These are phyloP conservation scores for Dipteronia dyeriana DNA, from an alignment of 345 rosid genomes.

Conservation along the genomic window DNA sequence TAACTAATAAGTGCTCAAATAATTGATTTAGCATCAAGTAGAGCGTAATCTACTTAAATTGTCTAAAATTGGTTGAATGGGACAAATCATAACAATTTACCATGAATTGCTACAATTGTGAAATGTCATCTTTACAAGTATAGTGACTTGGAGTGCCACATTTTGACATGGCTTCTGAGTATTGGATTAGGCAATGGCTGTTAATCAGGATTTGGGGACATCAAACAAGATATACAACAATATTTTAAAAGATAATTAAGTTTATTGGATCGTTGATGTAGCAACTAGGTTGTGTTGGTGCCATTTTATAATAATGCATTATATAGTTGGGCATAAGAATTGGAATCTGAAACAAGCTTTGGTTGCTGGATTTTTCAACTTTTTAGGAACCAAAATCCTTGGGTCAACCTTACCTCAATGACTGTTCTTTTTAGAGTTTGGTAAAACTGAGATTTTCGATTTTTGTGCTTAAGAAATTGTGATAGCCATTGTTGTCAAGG, in stretches of 20 bases:
- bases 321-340: neutral
- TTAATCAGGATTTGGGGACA: neutral
- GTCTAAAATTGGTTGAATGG: neutral
- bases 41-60: neutral
- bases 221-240: neutral
- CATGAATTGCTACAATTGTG: neutral
- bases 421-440: neutral
- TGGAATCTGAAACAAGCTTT: neutral
- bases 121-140: neutral
- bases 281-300: neutral
- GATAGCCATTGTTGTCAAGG: neutral
- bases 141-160: neutral
- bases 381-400: neutral
- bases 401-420: neutral
- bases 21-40: neutral
- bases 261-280: neutral
- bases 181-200: neutral
- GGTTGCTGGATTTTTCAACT: neutral
- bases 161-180: neutral
- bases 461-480: neutral
- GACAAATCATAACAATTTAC: neutral
- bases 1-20: neutral
- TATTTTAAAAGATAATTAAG: neutral
- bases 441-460: neutral
- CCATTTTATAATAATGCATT: neutral